Evolutionary conservation across 345 rosid species (phyloP), one percentile per base, ranked within the genome.

Genomic region (Melastoma malabathricum): DNA sequence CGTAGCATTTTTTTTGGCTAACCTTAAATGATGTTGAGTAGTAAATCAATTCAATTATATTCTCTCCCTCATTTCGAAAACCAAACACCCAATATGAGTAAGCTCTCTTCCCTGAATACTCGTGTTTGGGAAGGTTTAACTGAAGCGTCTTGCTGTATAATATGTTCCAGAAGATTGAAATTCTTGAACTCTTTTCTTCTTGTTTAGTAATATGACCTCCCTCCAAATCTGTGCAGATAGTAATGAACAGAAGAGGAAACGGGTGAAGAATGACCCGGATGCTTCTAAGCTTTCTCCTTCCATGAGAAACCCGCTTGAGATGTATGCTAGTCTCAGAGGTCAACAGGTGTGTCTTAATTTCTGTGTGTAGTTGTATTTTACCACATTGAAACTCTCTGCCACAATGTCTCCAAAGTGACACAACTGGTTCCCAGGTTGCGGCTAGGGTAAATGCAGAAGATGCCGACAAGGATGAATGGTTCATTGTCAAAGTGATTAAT

Each of bases 381-480:
- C 38, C 38, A 29, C 8, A 29, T 29, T 29, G 38, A 29, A 29
- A 29, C 9, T 29, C 5, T 29, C 38, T 29, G 38, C 38, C 38
- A 29, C 38, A 29, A 1, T 29, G 38, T 20, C 54, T 51, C 38
- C 13, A 9, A 51, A 51, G 0, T 17, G 22, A 18, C 31, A 8
- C 43, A 51, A 43, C 44, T 31, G 0, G 22, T 20, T 51, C 15
- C 38, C 44, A 90, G 98, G 98, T 90, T 34, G 98, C 98, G 16
- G 98, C 98, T 43, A 78, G 83, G 75, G 87, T 90, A 63, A 77
- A 81, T 3, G 67, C 71, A 10, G 95, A 80, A 55, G 75, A 80
- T 63, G 92, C 82, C 41, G 96, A 90, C 43, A 84, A 82, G 63
- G 95, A 86, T 34, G 95, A 90, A 64, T 90, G 98, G 98, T 72